Base-by-base conservation (phyloP, 306 rosid species). In the Dryas drummondii region DNA sequence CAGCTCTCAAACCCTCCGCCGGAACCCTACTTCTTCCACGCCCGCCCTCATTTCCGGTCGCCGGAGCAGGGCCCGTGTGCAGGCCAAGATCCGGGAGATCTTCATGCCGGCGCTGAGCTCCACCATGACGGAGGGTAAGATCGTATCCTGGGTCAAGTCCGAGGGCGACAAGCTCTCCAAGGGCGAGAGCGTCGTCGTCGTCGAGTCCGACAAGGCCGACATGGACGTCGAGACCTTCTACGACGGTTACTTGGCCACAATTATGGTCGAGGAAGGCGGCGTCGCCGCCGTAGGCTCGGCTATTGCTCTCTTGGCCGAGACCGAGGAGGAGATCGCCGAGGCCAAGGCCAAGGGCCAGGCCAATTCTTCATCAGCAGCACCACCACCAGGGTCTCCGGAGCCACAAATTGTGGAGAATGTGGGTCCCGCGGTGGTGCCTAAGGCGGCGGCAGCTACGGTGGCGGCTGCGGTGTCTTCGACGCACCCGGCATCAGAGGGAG, bases 61-160 rank as follows among this genome's bases (percentile, higher is more conserved):
- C 64, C 72, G 80, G 16, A 16, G 72, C 63, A 61, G 82, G 22
- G 10, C 78, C 47, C 85, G 40, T 11, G 84, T 89, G 16, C 86
- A 85, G 4, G 97, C 98, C 19, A 96, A 89, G 93, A 90, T 96
- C 90, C 92, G 99, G 3, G 99, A 96, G 81, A 96, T 96, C 60
- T 92, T 96, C 88, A 96, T 96, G 99, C 99, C 99, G 3, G 99
- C 98, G 0, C 89, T 96, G 7, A 96, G 99, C 78, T 96, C 99
- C 37, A 96, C 99, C 37, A 96, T 96, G 98, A 92, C 98, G 0
- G 99, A 92, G 78, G 99, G 99, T 0, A 96, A 92, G 83, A 92
- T 96, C 79, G 97, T 96, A 3, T 92, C 99, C 0, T 96, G 99
- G 99, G 79, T 88, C 75, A 96, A 90, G 77, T 90, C 98, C 19